Conservation (phyloP, 2,329 filamentous ascomycete genomes). For the Calcarisporium arbuscula region DNA sequence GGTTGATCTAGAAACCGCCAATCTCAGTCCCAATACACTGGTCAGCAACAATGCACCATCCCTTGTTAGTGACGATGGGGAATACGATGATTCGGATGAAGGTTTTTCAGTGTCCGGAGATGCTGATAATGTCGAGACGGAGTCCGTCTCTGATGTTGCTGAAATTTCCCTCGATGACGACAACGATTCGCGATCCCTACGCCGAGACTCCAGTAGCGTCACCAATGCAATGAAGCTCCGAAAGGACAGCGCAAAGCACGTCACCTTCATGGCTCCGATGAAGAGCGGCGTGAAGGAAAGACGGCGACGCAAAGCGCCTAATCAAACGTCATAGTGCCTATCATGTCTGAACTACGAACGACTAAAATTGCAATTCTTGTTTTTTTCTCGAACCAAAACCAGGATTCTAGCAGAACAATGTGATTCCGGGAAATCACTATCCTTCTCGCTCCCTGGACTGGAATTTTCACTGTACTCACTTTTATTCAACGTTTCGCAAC, state of each 20-base stretch:
- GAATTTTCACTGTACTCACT: no score
- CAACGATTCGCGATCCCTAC: constrained; percentile 38
- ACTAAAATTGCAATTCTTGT: constrained; percentile 10
- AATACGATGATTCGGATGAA: constrained; percentile 67
- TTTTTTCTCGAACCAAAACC: no score
- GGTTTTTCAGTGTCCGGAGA: constrained; percentile 53
- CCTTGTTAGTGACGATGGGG: constrained; percentile 73
- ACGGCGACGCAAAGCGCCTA: constrained; percentile 22
- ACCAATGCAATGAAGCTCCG: constrained; percentile 41
- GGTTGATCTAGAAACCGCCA: constrained; percentile 48
- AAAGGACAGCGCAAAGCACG: constrained; percentile 49
- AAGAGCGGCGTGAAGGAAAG: constrained; percentile 31
- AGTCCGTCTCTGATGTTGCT: constrained; percentile 52
- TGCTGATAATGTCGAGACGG: constrained; percentile 51
- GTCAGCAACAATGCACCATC: constrained; percentile 73
- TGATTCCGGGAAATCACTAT: constrained; percentile 2
- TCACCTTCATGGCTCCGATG: constrained; percentile 48
- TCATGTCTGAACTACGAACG: constrained; percentile 9
- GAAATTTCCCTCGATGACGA: constrained; percentile 58
- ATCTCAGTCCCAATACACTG: constrained; percentile 63
- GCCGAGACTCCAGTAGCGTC: constrained; percentile 37
- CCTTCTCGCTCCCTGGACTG: no score
- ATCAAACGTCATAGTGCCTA: constrained; percentile 14
- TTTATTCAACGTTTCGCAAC: no score
- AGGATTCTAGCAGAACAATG: no score